Evolutionary conservation across 495 filamentous ascomycete species (phyloP).

Genomic region (Pyronema omphalodes): DNA sequence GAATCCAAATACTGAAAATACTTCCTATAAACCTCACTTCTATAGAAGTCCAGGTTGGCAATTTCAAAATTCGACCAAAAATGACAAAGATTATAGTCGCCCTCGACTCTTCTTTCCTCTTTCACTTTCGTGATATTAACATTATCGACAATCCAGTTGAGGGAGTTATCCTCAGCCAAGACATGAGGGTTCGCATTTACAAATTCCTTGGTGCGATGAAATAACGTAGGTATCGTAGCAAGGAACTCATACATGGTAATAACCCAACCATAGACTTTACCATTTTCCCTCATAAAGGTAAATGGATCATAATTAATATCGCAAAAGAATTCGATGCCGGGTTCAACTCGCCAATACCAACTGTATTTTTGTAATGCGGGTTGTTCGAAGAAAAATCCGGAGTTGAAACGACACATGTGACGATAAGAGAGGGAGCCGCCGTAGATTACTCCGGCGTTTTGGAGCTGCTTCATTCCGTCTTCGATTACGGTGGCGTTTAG

Average conservation of each 20-base stretch:
- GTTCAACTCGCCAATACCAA: constrained; percentile 38
- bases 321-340: constrained; percentile 35
- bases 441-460: constrained; percentile 76
- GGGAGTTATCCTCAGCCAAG: constrained; percentile 27
- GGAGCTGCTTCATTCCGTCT: constrained; percentile 63
- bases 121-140: constrained; percentile 4
- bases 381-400: constrained; percentile 91
- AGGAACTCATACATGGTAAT: constrained; percentile 34
- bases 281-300: constrained; percentile 32
- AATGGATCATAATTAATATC: constrained; percentile 39
- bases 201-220: constrained; percentile 18
- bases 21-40: constrained; percentile 31
- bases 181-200: constrained; percentile 12
- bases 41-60: constrained; percentile 34
- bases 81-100: constrained; percentile 35
- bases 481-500: constrained; percentile 69
- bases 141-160: constrained; percentile 30
- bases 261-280: constrained; percentile 36
- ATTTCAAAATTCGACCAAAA: constrained; percentile 44
- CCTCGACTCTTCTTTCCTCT: constrained; percentile 13
- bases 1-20: constrained; percentile 32
- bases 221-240: constrained; percentile 20
- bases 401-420: constrained; percentile 99
- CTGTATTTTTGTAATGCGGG: constrained; percentile 58
- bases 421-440: constrained; percentile 77